Conservation (phyloP, 202 grass and related monocot species). For the Dendrocalamus latiflorus region DNA sequence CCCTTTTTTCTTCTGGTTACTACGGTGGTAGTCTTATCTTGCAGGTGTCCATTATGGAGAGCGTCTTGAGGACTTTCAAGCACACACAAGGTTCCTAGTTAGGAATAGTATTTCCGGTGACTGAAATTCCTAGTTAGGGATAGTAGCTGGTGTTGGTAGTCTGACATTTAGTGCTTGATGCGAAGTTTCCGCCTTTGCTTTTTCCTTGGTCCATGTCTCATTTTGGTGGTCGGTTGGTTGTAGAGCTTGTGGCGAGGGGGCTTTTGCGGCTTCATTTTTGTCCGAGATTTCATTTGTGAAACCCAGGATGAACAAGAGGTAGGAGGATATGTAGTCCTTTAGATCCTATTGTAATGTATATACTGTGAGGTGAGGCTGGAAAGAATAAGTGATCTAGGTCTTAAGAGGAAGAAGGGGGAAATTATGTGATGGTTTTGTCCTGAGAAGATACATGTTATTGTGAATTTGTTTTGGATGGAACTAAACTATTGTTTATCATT, state of each 20-base stretch:
- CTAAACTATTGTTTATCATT: neutral
- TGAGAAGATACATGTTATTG: constrained; percentile 15
- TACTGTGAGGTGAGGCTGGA: constrained; percentile 39
- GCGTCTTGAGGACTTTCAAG: constrained; percentile 35
- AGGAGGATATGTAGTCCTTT: constrained; percentile 18
- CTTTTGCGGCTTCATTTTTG: constrained; percentile 44
- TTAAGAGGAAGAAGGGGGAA: constrained; percentile 36
- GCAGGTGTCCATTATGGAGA: constrained; percentile 33
- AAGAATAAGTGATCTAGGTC: constrained; percentile 28
- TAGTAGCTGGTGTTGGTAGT: constrained; percentile 34
- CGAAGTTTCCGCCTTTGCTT: constrained; percentile 3
- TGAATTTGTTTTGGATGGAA: constrained; percentile 17
- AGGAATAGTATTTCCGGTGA: constrained; percentile 32
- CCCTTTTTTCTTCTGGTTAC: constrained; percentile 51
- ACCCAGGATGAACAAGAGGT: constrained; percentile 15
- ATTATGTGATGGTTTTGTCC: constrained; percentile 20
- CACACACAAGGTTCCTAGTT: constrained; percentile 30
- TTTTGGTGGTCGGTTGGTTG: constrained; percentile 28
- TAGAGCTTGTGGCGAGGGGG: constrained; percentile 28
- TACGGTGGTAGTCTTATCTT: constrained; percentile 35
- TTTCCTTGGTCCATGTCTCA: constrained; percentile 20
- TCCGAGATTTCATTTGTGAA: constrained; percentile 35
- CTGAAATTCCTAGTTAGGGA: constrained; percentile 46
- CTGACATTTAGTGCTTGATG: constrained; percentile 37
- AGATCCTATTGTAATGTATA: constrained; percentile 39